phyloP scores from a whole-genome alignment of 2,329 filamentous ascomycete genomes.

The Bipolaris gigantea region DNA sequence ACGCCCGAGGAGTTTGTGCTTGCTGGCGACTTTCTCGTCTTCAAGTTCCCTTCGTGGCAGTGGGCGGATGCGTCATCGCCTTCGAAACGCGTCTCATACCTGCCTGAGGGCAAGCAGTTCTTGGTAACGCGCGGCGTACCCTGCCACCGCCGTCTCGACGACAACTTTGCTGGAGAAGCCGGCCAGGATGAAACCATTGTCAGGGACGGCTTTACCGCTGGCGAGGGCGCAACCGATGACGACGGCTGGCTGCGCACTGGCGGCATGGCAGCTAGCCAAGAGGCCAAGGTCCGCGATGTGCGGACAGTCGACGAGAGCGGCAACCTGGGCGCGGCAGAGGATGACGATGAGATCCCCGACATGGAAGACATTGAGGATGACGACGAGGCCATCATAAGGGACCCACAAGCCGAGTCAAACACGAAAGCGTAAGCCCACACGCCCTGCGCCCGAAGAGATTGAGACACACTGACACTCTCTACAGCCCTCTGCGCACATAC shows the following conservation, averaged over 20 bases:
- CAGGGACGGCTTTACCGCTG: conserved; percentile 67
- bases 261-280: conserved; percentile 72
- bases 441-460: neutral
- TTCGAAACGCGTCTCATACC: conserved; percentile 74
- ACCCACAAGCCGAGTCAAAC: conserved; percentile 53
- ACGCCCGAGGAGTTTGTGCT: conserved; percentile 96
- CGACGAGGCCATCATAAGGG: conserved; percentile 89
- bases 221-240: conserved; percentile 60
- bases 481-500: conserved; percentile 84
- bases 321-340: conserved; percentile 75
- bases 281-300: conserved; percentile 77
- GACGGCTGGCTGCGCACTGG: conserved; percentile 93
- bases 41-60: conserved; percentile 98
- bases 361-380: conserved; percentile 97
- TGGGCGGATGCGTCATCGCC: conserved; percentile 90
- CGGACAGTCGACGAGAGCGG: conserved; percentile 87
- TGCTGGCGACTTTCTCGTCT: conserved; percentile 95
- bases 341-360: conserved; percentile 83
- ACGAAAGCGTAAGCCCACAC: conserved; percentile 56
- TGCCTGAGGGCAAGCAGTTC: conserved; percentile 91
- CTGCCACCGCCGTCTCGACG: conserved; percentile 86
- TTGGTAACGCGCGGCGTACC: conserved; percentile 93
- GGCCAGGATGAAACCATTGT: conserved; percentile 86
- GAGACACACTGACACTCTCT: conserved; percentile 15
- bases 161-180: conserved; percentile 87